These are phyloP conservation scores for Lasiodiplodia gonubiensis DNA, from an alignment of 2,329 filamentous ascomycete species.

Conservation along the genomic window DNA sequence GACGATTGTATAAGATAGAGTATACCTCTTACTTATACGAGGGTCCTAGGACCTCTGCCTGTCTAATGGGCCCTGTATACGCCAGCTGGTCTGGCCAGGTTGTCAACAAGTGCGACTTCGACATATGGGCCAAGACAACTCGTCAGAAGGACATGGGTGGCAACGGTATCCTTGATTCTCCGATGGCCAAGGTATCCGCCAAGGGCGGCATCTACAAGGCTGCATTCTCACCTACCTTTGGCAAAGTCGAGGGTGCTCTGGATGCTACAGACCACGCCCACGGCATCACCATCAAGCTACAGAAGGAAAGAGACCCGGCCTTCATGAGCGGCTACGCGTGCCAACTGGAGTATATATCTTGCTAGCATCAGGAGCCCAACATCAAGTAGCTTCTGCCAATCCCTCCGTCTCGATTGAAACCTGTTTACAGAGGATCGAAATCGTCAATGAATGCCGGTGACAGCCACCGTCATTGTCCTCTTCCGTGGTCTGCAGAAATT, in stretches of 20 bases:
- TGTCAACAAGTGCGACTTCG: neutral
- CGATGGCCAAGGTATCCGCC: neutral
- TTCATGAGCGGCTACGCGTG: neutral
- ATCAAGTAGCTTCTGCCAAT: neutral
- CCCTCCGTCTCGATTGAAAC: conserved; percentile 4
- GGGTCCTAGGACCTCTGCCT: no score
- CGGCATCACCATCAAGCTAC: neutral
- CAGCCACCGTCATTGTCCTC: no score
- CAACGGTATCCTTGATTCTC: neutral
- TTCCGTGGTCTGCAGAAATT: no score
- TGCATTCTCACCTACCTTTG: neutral
- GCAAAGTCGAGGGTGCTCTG: neutral
- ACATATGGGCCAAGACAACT: no score
- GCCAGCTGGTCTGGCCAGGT: neutral
- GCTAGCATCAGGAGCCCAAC: neutral
- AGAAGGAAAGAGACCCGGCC: neutral
- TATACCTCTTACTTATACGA: no score
- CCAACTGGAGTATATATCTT: neutral
- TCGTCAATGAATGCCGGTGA: no score
- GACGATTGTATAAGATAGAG: no score
- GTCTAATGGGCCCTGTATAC: neutral
- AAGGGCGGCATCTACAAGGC: neutral
- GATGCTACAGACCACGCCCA: neutral
- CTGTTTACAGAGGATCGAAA: no score
- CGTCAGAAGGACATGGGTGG: no score